Evolutionary conservation across 179 eudicot species (phyloP).

Genomic region (Silene coronaria): DNA sequence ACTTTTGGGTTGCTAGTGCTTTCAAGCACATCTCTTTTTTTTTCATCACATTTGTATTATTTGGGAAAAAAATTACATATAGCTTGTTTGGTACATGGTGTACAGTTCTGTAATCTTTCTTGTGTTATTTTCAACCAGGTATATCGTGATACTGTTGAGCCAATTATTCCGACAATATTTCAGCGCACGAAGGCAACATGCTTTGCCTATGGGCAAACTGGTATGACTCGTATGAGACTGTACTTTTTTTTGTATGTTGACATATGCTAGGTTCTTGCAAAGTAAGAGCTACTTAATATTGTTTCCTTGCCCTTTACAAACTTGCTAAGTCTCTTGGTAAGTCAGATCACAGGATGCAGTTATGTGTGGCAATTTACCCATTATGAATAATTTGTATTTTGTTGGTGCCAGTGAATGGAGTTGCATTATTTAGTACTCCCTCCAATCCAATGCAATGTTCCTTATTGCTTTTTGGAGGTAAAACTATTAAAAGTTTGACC

Average conservation of each 20-base stretch:
- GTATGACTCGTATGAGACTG: constrained; percentile 27
- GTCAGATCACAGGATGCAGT: background rate
- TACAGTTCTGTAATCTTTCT: constrained; percentile 1
- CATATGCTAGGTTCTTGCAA: background rate
- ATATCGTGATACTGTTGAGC: constrained; percentile 77
- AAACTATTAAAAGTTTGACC: too few species aligned
- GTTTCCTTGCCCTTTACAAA: background rate
- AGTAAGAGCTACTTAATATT: background rate
- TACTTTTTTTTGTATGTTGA: background rate
- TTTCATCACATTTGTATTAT: background rate
- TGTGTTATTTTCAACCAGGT: constrained; percentile 46
- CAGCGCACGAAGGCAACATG: constrained; percentile 95
- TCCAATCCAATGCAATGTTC: too few species aligned
- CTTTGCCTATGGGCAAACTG: constrained; percentile 99
- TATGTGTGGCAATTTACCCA: too few species aligned
- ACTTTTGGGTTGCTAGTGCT: constrained; percentile 1
- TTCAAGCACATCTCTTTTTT: background rate
- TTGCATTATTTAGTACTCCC: background rate
- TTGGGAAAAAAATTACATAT: background rate
- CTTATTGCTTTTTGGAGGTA: too few species aligned
- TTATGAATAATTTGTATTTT: background rate
- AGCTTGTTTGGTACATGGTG: constrained; percentile 1
- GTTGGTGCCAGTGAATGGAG: background rate
- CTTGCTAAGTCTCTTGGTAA: background rate
- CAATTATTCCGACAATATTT: constrained; percentile 85